Evolutionary conservation across 331 rosid species (phyloP), one percentile per base, ranked within the genome.

Genomic region (Phaseolus coccineus): DNA sequence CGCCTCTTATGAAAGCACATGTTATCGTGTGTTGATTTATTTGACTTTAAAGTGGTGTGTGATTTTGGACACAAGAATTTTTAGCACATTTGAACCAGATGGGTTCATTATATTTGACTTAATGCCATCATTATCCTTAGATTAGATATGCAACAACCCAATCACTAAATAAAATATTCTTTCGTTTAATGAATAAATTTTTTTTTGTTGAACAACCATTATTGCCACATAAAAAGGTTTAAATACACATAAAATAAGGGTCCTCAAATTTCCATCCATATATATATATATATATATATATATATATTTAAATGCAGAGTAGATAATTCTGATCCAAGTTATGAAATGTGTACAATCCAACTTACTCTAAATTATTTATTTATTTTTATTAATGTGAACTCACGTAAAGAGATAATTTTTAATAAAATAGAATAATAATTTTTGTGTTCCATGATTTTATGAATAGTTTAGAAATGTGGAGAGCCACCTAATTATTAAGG

Each of bases 11-110:
- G 8, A 13, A 59, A 68, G 16, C 1, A 62, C 10, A 61, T 1
- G 16, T 14, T 30, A 62, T 31, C 5, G 2, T 30, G 42, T 1
- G 37, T 68, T 42, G 40, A 14, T 69, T 13, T 68, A 42, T 46
- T 64, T 69, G 57, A 69, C 74, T 4, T 68, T 25, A 24, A 42
- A 19, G 56, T 48, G 7, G 58, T 24, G 62, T 70, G 62, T 16
- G 12, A 16, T 30, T 47, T 69, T 47, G 27, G 4, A 40, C 74
- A 47, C 0, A 48, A 69, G 5, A 28, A 47, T 8, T 47, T 30
- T 48, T 3, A 50, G 28, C 61, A n/a, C 46, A 50, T 70, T 48
- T 70, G 4, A 48, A 8, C 47, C 6, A 48, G 8, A 27, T 48
- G 1, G 8, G 28, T 27, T 48, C 12, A n/a, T 53, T 53, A 53